phyloP scores from a whole-genome alignment of 352 stramenopile species.

The Phytophthora hybrid region DNA sequence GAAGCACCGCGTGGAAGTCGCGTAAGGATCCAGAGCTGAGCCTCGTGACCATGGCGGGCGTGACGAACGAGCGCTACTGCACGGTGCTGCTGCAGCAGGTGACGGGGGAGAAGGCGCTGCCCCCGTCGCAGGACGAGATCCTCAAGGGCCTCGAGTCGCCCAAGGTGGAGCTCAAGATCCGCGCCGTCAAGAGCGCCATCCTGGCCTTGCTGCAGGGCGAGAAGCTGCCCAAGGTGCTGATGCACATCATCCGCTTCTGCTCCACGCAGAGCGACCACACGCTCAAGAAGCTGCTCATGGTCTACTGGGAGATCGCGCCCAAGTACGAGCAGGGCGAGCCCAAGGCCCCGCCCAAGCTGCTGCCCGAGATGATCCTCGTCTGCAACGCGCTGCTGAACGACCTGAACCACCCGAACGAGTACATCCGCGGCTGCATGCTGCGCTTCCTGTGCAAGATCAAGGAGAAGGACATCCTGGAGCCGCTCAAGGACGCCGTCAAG shows the following conservation, averaged over 20 bases:
- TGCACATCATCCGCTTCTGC: constrained; percentile 99
- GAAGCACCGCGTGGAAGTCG: constrained; percentile 3
- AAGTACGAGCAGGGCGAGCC: constrained; percentile 94
- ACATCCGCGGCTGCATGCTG: constrained; percentile 99
- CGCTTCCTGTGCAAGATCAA: constrained; percentile 99
- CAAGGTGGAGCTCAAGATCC: constrained; percentile 96
- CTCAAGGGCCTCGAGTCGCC: constrained; percentile 97
- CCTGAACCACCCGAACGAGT: constrained; percentile 99
- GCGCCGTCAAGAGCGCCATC: constrained; percentile 98
- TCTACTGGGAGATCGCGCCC: constrained; percentile 99
- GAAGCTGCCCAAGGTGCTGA: constrained; percentile 98
- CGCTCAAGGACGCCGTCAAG: constrained; percentile 94
- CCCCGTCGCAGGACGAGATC: constrained; percentile 95
- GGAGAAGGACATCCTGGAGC: constrained; percentile 95
- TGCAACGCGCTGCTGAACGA: constrained; percentile 99
- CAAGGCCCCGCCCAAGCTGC: constrained; percentile 90
- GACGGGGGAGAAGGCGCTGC: constrained; percentile 67
- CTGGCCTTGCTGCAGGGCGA: constrained; percentile 98
- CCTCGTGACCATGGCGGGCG: constrained; percentile 49
- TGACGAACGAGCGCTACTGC: constrained; percentile 90
- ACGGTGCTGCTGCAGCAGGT: constrained; percentile 81
- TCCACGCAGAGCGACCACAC: constrained; percentile 99
- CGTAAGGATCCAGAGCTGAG: constrained; percentile 34
- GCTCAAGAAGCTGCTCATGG: constrained; percentile 99
- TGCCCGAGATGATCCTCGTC: constrained; percentile 99